Percentiles rank a stretch among this genome's conserved stretches.
Conservation (phyloP, 2,329 filamentous ascomycete genomes). For the Botrytis sinoallii region DNA sequence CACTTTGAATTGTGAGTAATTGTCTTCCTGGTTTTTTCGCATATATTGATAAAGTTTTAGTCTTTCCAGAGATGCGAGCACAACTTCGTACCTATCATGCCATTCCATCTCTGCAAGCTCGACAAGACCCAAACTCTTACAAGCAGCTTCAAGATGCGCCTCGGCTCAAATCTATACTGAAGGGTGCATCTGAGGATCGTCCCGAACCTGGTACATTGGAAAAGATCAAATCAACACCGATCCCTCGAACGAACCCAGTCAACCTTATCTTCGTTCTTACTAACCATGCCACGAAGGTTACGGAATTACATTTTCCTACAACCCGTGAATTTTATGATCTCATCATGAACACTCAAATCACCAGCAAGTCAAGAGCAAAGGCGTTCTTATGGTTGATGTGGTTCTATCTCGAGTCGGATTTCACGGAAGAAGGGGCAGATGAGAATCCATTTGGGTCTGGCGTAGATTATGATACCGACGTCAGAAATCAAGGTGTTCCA, state of each 20-base stretch:
- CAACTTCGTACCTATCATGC: conserved; percentile 97
- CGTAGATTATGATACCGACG: conserved; percentile 61
- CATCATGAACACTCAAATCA: conserved; percentile 83
- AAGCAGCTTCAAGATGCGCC: conserved; percentile 97
- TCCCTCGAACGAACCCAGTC: conserved; percentile 90
- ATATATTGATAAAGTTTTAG: conserved; percentile 47
- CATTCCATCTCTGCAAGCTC: conserved; percentile 91
- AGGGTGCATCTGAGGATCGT: conserved; percentile 90
- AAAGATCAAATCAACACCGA: conserved; percentile 67
- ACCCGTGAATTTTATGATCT: conserved; percentile 92
- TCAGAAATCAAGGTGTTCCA: conserved; percentile 68
- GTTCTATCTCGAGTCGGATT: conserved; percentile 98
- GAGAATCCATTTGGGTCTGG: conserved; percentile 85
- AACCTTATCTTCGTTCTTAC: conserved; percentile 96
- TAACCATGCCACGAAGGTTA: conserved; percentile 84
- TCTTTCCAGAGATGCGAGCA: conserved; percentile 98
- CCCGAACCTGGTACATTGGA: conserved; percentile 81
- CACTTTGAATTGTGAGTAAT: conserved; percentile 80
- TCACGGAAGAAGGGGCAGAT: conserved; percentile 79
- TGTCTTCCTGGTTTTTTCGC: conserved; percentile 13
- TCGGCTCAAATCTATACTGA: conserved; percentile 92
- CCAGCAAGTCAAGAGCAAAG: conserved; percentile 75
- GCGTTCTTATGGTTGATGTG: conserved; percentile 98
- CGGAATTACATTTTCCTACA: conserved; percentile 84
- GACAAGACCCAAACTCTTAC: conserved; percentile 92